phyloP scores from a whole-genome alignment of 352 stramenopile species.

The Globisporangium spiculum region DNA sequence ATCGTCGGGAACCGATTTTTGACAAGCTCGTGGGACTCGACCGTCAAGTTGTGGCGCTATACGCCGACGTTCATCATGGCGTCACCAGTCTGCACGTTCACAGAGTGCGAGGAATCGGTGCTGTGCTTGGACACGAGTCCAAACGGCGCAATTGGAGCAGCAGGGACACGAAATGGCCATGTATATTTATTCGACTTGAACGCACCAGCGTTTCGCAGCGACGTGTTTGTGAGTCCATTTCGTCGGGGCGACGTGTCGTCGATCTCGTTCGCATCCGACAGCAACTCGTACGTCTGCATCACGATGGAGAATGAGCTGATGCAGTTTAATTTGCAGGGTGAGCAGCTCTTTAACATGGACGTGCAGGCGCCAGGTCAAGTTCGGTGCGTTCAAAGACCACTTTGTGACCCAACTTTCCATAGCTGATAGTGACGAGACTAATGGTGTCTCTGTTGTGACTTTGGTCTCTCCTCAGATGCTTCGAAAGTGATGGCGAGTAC shows the following conservation, averaged over 20 bases:
- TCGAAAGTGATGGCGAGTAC: constrained; percentile 72
- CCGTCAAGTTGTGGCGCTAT: constrained; percentile 74
- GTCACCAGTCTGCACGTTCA: constrained; percentile 50
- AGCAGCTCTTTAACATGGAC: constrained; percentile 48
- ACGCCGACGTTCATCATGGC: constrained; percentile 47
- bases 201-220: constrained; percentile 23
- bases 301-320: constrained; percentile 69
- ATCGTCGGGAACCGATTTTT: constrained; percentile 55
- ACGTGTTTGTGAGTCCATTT: constrained; percentile 33
- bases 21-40: constrained; percentile 79
- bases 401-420: background rate
- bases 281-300: constrained; percentile 57
- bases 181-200: constrained; percentile 53
- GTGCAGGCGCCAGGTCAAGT: constrained; percentile 52
- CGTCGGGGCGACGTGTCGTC: constrained; percentile 44
- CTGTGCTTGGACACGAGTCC: constrained; percentile 65
- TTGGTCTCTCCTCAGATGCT: constrained; percentile 28
- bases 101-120: constrained; percentile 61
- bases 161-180: constrained; percentile 51
- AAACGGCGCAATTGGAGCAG: constrained; percentile 44
- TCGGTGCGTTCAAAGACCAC: constrained; percentile 22
- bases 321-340: constrained; percentile 49
- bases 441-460: background rate
- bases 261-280: constrained; percentile 49
- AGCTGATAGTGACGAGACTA: background rate